Conservation (phyloP, 2,329 filamentous ascomycete species). For the Phoma sp. region DNA sequence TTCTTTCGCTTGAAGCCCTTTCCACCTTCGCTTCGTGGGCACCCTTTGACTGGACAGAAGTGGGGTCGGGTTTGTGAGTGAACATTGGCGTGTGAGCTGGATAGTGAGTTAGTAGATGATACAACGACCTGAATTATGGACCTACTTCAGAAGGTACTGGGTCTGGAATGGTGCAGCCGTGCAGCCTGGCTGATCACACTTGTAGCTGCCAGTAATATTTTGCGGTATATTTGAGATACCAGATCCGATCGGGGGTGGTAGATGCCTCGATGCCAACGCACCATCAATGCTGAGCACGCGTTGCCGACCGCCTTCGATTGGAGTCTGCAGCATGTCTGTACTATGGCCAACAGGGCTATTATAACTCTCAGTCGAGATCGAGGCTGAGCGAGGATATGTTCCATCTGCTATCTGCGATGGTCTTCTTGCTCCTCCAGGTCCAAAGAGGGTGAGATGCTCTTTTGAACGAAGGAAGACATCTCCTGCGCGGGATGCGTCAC, state of each 20-base stretch:
- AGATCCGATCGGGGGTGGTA: slow-evolving; percentile 43
- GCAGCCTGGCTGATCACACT: slow-evolving; percentile 70
- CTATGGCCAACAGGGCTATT: slow-evolving; percentile 47
- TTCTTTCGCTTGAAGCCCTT: slow-evolving; percentile 74
- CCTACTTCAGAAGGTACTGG: slow-evolving; percentile 75
- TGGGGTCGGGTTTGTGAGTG: slow-evolving; percentile 70
- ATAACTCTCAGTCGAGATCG: slow-evolving; percentile 43
- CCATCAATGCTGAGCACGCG: slow-evolving; percentile 43
- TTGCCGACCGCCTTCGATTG: slow-evolving; percentile 33
- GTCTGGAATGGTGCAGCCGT: slow-evolving; percentile 79
- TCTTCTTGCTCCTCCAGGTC: slow-evolving; percentile 33
- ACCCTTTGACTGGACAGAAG: slow-evolving; percentile 67
- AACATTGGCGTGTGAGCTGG: slow-evolving; percentile 75
- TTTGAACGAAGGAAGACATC: slow-evolving; percentile 44
- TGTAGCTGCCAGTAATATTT: slow-evolving; percentile 44
- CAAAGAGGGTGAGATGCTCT: slow-evolving; percentile 38
- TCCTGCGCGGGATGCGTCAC: slow-evolving; percentile 31
- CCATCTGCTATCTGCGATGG: slow-evolving; percentile 48
- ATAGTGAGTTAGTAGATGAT: neutral
- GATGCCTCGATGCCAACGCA: slow-evolving; percentile 37
- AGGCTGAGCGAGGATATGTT: slow-evolving; percentile 42
- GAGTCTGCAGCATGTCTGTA: slow-evolving; percentile 37
- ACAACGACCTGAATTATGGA: neutral
- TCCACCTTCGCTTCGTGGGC: slow-evolving; percentile 66
- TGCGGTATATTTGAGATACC: slow-evolving; percentile 39